Base-by-base conservation (phyloP, 352 stramenopile species). In the Pythium apleroticum region DNA sequence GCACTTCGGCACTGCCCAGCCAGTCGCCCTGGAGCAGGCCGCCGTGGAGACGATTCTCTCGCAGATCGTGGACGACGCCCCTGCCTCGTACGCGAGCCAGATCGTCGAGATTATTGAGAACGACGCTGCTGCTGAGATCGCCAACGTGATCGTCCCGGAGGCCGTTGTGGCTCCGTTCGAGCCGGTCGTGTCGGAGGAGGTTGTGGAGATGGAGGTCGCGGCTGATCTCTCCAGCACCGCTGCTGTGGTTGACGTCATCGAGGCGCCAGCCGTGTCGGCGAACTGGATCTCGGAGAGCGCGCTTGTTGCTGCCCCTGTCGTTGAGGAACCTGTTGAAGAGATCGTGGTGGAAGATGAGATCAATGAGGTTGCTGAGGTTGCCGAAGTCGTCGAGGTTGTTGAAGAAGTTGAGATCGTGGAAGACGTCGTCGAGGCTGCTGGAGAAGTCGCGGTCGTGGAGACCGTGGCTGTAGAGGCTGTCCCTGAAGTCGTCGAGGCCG, bases 301-400 rank as follows among this genome's bases (percentile, higher is more conserved):
- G 17, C 10, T 17, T 10, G 41, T 49, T 14, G 14, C 25, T 37
- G 27, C 50, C 27, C 27, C 53, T 31, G 31, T 50, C 53, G 24
- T 49, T 35, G 53, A 59, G 17, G 30, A 43, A 19, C 33, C 35
- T 43, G 49, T 57, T 14, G 39, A 57, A 7, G 43, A 68, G 39
- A 11, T 27, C 1, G 31, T 50, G 12, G 5, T 33, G 19, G 30
- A 33, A n/a, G n/a, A n/a, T n/a, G 14, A 43, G 11, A 27, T 24
- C 37, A n/a, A 52, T 9, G 46, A 69, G 46, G 6, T 37, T 0
- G 22, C 31, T 17, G 4, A 41, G 31, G 19, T 15, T 4, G 12
- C 41, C 14, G 27, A 39, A 37, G 33, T 22, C 31, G 39, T 58
- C 12, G 45, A 68, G 25, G 11, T 35, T 1, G 33, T 45, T n/a